Percentiles rank a stretch among this genome's conserved stretches.
Conservation (phyloP, 2,329 filamentous ascomycete genomes). For the Trichoderma gracile region DNA sequence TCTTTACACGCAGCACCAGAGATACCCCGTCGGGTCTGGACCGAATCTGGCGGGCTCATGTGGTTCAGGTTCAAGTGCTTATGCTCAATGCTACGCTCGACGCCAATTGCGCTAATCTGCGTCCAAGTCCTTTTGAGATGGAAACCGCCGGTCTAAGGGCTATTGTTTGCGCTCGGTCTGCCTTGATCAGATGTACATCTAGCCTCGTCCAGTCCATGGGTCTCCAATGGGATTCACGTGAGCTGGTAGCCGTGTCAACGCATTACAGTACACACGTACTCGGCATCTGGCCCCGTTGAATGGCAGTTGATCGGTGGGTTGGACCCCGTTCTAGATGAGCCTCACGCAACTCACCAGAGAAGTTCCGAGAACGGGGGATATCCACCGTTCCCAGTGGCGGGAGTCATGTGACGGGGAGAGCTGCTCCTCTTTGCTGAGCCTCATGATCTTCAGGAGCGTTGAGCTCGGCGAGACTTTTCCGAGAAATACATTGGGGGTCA, state of each 20-base stretch:
- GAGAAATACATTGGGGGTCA: neutral
- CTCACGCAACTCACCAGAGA: neutral
- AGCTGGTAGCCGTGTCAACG: neutral
- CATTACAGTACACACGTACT: too few species aligned
- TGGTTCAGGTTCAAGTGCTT: too few species aligned
- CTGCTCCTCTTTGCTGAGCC: neutral
- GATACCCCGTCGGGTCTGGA: neutral
- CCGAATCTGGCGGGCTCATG: neutral
- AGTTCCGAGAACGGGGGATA: neutral
- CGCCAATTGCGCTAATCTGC: neutral
- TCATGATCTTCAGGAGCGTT: slow-evolving; percentile 7
- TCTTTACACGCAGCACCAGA: neutral
- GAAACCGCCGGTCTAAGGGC: neutral
- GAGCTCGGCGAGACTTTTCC: neutral
- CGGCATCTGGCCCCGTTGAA: neutral
- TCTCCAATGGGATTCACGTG: neutral
- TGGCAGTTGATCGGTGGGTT: neutral
- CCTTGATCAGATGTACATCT: neutral
- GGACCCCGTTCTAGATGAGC: slow-evolving; percentile 4
- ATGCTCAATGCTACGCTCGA: neutral
- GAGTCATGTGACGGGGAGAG: slow-evolving; percentile 3
- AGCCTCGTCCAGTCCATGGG: neutral
- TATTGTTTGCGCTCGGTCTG: neutral
- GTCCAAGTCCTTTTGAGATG: too few species aligned
- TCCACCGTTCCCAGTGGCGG: slow-evolving; percentile 2